phyloP scores from a whole-genome alignment of 2,329 filamentous ascomycete genomes.

The Penicillium rolfsii region DNA sequence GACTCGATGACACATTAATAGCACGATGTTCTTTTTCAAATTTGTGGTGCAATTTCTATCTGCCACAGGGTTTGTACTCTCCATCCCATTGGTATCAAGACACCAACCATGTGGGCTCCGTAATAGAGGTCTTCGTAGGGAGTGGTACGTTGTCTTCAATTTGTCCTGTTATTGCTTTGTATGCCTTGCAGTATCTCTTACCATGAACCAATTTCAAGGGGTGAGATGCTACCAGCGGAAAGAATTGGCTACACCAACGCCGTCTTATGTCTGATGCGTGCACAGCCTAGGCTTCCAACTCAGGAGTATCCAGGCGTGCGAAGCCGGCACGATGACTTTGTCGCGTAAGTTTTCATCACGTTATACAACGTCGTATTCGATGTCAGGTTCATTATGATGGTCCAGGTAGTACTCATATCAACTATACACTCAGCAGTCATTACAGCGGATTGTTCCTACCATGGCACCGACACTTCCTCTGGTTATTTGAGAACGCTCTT shows the following conservation, averaged over 20 bases:
- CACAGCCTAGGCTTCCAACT: conserved; percentile 24
- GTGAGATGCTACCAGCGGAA: conserved; percentile 21
- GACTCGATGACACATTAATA: neutral
- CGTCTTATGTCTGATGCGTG: conserved; percentile 28
- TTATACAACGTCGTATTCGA: neutral
- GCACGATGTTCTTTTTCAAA: neutral
- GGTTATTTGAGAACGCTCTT: conserved; percentile 35
- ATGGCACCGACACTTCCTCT: conserved; percentile 41
- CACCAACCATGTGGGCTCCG: neutral
- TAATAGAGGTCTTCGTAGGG: conserved; percentile 12
- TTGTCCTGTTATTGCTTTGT: neutral
- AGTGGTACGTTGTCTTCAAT: conserved; percentile 17
- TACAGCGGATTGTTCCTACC: conserved; percentile 30
- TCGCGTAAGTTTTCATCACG: conserved; percentile 26
- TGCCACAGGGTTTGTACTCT: neutral
- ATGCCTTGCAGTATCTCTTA: neutral
- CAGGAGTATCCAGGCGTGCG: conserved; percentile 30
- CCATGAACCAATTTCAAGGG: conserved; percentile 18
- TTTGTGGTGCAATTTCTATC: neutral
- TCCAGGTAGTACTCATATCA: conserved; percentile 29
- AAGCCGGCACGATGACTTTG: conserved; percentile 35
- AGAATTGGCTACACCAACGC: conserved; percentile 33
- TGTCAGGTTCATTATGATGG: neutral
- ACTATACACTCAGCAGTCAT: conserved; percentile 32
- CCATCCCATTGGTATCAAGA: neutral